Conservation (phyloP, 1,284 basidiomycete genomes). For the Puccinia hordei region DNA sequence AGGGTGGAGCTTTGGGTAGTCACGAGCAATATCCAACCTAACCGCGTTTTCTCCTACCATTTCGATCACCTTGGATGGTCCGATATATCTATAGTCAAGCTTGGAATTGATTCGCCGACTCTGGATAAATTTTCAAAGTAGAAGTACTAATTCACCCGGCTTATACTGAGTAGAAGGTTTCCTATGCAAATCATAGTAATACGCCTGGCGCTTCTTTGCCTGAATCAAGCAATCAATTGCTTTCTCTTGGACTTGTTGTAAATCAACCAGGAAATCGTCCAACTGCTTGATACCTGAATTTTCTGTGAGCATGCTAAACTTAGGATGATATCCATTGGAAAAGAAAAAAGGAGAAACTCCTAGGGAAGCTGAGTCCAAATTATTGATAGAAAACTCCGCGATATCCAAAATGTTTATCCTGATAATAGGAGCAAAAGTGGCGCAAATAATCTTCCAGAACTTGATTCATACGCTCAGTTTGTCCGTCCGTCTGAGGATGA, state of each 20-base stretch:
- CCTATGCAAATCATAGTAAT: too few relatives aligned
- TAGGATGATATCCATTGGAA: too few relatives aligned
- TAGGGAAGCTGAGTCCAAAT: too few relatives aligned
- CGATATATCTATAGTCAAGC: constrained; percentile 6
- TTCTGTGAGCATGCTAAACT: too few relatives aligned
- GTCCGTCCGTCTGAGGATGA: too few relatives aligned
- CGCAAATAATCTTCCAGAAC: constrained; percentile 51
- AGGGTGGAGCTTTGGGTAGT: constrained; percentile 17
- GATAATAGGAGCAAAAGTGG: constrained; percentile 50
- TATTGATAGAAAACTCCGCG: too few relatives aligned
- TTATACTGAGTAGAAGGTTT: too few relatives aligned
- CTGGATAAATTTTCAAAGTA: not conserved
- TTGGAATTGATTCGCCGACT: not conserved
- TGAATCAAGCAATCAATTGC: too few relatives aligned
- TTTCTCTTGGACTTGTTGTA: too few relatives aligned
- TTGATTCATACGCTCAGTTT: constrained; percentile 39
- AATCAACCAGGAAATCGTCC: constrained; percentile 2
- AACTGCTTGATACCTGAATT: constrained; percentile 52
- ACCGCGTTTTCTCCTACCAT: constrained; percentile 15
- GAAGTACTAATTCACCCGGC: constrained; percentile 22
- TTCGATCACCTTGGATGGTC: constrained; percentile 10
- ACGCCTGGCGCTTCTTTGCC: too few relatives aligned
- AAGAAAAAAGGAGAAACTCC: too few relatives aligned
- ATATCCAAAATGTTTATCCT: too few relatives aligned
- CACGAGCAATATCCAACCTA: not conserved